phyloP scores from a whole-genome alignment of 169 alveolate genomes.

The Haemoproteus tartakovskyi region DNA sequence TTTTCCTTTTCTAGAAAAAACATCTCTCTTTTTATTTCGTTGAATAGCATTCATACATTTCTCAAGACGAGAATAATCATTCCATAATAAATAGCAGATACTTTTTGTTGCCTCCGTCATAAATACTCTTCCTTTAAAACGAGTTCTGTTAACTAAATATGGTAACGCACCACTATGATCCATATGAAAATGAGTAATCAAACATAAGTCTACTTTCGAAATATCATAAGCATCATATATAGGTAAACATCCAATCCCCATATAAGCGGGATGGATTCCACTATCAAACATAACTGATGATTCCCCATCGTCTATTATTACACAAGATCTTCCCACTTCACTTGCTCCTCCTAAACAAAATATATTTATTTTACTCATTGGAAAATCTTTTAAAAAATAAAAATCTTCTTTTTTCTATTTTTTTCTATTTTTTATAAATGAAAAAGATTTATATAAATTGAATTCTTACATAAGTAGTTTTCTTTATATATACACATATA shows the following conservation, averaged over 20 bases:
- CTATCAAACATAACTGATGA: slow-evolving; percentile 97
- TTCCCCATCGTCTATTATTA: slow-evolving; percentile 88
- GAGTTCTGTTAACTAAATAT: slow-evolving; percentile 90
- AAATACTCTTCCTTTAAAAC: slow-evolving; percentile 87
- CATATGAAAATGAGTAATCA: slow-evolving; percentile 96
- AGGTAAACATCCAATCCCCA: slow-evolving; percentile 97
- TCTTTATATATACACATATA: no score
- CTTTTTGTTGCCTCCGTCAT: slow-evolving; percentile 97
- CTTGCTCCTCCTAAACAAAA: slow-evolving; percentile 89
- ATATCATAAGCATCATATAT: slow-evolving; percentile 95
- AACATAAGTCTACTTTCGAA: slow-evolving; percentile 90
- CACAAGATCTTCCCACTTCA: slow-evolving; percentile 97
- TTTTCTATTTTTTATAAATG: no score
- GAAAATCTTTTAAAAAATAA: no score
- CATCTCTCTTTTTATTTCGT: slow-evolving; percentile 40
- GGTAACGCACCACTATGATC: slow-evolving; percentile 99
- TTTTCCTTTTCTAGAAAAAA: slow-evolving; percentile 7
- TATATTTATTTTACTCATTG: slow-evolving; percentile 61
- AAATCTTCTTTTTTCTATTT: no score
- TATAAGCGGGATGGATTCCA: slow-evolving; percentile 97
- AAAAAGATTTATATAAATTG: no score
- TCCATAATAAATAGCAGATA: slow-evolving; percentile 91
- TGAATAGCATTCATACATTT: slow-evolving; percentile 55
- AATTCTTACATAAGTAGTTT: no score
- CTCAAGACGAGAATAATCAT: slow-evolving; percentile 89